A percentile compares a stretch with the other conserved stretches of the same genome.
Evolutionary conservation across 352 stramenopile species (phyloP).

Genomic region (Phytophthora palmivora): DNA sequence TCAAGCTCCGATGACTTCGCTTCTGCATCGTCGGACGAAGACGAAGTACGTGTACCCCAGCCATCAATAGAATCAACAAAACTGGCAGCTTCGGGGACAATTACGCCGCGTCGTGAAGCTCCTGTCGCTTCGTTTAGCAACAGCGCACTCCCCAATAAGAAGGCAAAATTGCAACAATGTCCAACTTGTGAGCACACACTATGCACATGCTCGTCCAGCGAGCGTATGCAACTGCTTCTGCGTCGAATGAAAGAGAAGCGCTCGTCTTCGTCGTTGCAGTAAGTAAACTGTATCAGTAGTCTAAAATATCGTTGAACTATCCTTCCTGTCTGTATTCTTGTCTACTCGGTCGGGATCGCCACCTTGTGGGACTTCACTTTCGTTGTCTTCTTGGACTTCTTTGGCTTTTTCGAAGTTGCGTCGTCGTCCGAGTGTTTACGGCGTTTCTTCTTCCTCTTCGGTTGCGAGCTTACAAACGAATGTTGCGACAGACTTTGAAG

Average conservation of each 20-base stretch:
- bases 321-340: no score
- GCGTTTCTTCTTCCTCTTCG: slow-evolving; percentile 43
- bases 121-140: neutral
- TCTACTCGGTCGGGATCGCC: slow-evolving; percentile 23
- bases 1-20: slow-evolving; percentile 58
- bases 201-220: slow-evolving; percentile 48
- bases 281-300: slow-evolving; percentile 11
- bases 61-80: neutral
- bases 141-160: slow-evolving; percentile 51
- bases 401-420: neutral
- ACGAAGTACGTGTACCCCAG: slow-evolving; percentile 8
- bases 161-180: slow-evolving; percentile 44
- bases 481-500: slow-evolving; percentile 82
- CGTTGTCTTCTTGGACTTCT: slow-evolving; percentile 23
- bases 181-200: slow-evolving; percentile 37
- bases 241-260: slow-evolving; percentile 48
- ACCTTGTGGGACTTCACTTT: slow-evolving; percentile 14
- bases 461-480: slow-evolving; percentile 43
- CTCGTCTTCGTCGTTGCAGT: slow-evolving; percentile 39
- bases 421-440: slow-evolving; percentile 14
- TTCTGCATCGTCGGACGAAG: slow-evolving; percentile 30
- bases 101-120: slow-evolving; percentile 3
- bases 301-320: slow-evolving; percentile 30
- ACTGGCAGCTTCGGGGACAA: neutral
- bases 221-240: slow-evolving; percentile 53